Evolutionary conservation across 257 asterid genomes (phyloP), one percentile per base, ranked within the genome.

Genomic region (Nicotiana tomentosiformis): DNA sequence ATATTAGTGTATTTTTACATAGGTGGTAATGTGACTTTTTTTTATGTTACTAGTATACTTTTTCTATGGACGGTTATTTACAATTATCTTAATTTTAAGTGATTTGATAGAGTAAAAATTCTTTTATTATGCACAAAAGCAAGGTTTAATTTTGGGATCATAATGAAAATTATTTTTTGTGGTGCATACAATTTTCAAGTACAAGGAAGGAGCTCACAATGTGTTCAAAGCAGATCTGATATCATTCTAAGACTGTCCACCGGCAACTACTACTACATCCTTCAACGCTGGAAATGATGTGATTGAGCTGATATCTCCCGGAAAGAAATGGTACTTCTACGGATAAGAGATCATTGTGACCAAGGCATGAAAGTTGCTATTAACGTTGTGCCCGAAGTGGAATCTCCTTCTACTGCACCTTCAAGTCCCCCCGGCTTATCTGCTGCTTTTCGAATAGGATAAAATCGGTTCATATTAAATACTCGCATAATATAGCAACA

Each of bases 121-220:
- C 32, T 30, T 30, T 30, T 23, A 23, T 23, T 23, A 23, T 32
- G 4, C 33, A 32, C 3, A 2, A 32, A 32, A 32, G 2, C 4
- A 2, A 32, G 33, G 33, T 32, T 51, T 62, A 23, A 62, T 43
- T 32, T 51, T 46, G 29, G 39, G 7, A 35, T 35, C 39, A 35
- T 35, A 35, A 5, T 35, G 39, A 35, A 35, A 4, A 35, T 72
- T 51, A 56, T 15, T 56, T 53, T 4, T 56, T 56, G n/a, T 56
- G 26, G 29, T n/a, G 15, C 57, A 3, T 81, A 84, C 81, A 90
- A 89, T 77, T 17, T 90, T 90, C 85, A 90, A 85, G 66, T 90
- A 90, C 68, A 51, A 67, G 7, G 14, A 18, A 15, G 88, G 77
- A 60, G 35, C 56, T 32, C 91, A 90, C 84, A 84, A 85, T 68